Evolutionary conservation across 345 rosid genomes (phyloP).

Genomic region (Salix koriyanagi): DNA sequence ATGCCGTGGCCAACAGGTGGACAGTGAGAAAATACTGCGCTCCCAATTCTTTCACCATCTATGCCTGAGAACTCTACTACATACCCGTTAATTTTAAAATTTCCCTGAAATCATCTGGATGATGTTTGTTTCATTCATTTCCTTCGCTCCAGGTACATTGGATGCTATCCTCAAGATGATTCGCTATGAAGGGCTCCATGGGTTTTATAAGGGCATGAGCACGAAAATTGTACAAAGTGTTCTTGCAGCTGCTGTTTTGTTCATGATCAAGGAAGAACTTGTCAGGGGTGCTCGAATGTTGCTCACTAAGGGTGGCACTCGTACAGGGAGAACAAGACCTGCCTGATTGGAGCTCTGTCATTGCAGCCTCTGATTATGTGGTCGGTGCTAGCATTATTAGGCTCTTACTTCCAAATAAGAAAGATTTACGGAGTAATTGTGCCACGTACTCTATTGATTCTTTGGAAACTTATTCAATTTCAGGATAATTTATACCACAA

Average conservation of each 20-base stretch:
- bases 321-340: conserved; percentile 31
- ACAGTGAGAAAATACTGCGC: not conserved
- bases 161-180: conserved; percentile 92
- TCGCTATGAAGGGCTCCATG: conserved; percentile 66
- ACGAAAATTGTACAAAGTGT: conserved; percentile 88
- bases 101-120: not conserved
- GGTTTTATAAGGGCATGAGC: conserved; percentile 96
- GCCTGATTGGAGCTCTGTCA: conserved; percentile 17
- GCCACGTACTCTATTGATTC: not conserved
- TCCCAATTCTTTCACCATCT: not conserved
- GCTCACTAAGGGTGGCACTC: conserved; percentile 36
- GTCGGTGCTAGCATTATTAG: not conserved
- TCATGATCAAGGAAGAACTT: conserved; percentile 95
- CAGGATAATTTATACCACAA: not conserved
- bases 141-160: conserved; percentile 47
- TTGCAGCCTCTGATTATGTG: not conserved
- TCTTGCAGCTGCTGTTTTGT: conserved; percentile 82
- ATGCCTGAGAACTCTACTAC: not conserved
- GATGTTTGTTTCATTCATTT: not conserved
- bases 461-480: not conserved
- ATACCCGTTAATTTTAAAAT: not conserved
- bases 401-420: conserved; percentile 3
- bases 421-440: not conserved
- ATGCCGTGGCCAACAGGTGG: not conserved
- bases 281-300: conserved; percentile 56